Evolutionary conservation across 495 filamentous ascomycete genomes (phyloP), one percentile per base, ranked within the genome.

Genomic region (Filosporella fistucella): DNA sequence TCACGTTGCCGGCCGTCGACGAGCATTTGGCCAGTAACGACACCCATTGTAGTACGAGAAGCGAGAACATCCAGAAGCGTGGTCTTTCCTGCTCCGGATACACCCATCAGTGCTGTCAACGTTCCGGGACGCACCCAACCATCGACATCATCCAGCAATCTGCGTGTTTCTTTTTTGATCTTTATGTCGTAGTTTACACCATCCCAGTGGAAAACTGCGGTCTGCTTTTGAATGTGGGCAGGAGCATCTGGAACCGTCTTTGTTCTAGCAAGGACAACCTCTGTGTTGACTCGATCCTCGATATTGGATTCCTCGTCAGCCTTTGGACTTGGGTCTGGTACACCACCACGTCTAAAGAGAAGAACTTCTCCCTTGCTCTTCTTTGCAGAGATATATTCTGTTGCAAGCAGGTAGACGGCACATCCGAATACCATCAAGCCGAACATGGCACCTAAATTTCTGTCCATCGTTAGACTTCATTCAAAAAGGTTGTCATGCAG

Each of bases 351-450:
- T 29, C 81, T 83, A 71, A 94, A 96, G 22, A 96, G 72, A 10
- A 95, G 67, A 22, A 96, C 84, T 61, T 96, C 91, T 39, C 89
- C 90, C 69, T 93, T 96, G n/a, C 86, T 91, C 54, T 87, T 85
- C 68, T 86, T 82, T 18, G 81, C 81, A 2, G 85, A 76, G 32
- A 95, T 82, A 23, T 77, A 74, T 61, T 96, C 91, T 21, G 84
- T 86, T 7, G 77, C 74, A 16, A 76, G 26, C 13, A 95, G 78
- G 58, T 95, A 93, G 12, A 69, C 65, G 25, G 60, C 39, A 38
- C 83, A 67, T 58, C 87, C 81, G 55, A 75, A 76, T 21, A 84
- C 42, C 61, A 86, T 77, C 59, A 95, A 88, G 2, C 61, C 86
- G 30, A 88, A 60, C 38, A 95, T 60, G 52, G 95, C 87, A 39